These are phyloP conservation scores for Graphiopsis chlorocephala DNA, from an alignment of 2,329 filamentous ascomycete genomes.

Conservation along the genomic window DNA sequence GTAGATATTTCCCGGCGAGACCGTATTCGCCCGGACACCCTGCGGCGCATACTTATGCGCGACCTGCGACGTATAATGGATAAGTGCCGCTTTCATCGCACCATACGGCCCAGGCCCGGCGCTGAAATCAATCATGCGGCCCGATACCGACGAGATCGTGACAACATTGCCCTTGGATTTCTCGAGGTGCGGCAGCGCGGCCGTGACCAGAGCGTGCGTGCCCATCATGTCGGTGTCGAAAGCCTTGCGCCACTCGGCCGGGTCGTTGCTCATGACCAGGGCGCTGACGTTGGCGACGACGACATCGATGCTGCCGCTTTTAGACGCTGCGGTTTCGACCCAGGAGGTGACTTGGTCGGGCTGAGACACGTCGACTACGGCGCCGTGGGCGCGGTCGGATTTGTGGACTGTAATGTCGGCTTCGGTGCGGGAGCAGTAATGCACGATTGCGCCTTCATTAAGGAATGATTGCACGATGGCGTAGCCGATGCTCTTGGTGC, in stretches of 20 bases:
- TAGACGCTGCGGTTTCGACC: slow-evolving; percentile 24
- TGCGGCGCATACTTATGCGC: slow-evolving; percentile 36
- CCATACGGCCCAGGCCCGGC: slow-evolving; percentile 38
- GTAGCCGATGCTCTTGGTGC: slow-evolving; percentile 34
- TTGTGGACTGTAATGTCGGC: slow-evolving; percentile 21
- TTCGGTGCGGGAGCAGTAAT: slow-evolving; percentile 31
- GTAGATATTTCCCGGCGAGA: slow-evolving; percentile 39
- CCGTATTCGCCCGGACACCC: slow-evolving; percentile 38
- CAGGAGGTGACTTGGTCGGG: slow-evolving; percentile 22
- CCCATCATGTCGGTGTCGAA: slow-evolving; percentile 38
- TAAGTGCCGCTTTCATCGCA: slow-evolving; percentile 37
- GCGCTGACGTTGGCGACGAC: slow-evolving; percentile 34
- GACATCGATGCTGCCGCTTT: slow-evolving; percentile 29
- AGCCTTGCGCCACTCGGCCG: slow-evolving; percentile 25
- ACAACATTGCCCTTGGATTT: slow-evolving; percentile 36
- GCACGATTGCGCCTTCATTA: slow-evolving; percentile 32
- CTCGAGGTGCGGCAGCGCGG: slow-evolving; percentile 36
- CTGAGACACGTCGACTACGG: slow-evolving; percentile 29
- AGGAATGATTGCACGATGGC: slow-evolving; percentile 30
- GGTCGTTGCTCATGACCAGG: slow-evolving; percentile 29
- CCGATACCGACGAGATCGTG: slow-evolving; percentile 37
- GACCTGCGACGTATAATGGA: slow-evolving; percentile 38
- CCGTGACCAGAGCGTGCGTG: slow-evolving; percentile 32
- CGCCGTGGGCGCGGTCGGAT: slow-evolving; percentile 23
- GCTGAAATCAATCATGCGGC: slow-evolving; percentile 39